Percentiles rank a stretch among this genome's conserved stretches.
Conservation (phyloP, 2,329 filamentous ascomycete genomes). For the Lasiodiplodia sp. region DNA sequence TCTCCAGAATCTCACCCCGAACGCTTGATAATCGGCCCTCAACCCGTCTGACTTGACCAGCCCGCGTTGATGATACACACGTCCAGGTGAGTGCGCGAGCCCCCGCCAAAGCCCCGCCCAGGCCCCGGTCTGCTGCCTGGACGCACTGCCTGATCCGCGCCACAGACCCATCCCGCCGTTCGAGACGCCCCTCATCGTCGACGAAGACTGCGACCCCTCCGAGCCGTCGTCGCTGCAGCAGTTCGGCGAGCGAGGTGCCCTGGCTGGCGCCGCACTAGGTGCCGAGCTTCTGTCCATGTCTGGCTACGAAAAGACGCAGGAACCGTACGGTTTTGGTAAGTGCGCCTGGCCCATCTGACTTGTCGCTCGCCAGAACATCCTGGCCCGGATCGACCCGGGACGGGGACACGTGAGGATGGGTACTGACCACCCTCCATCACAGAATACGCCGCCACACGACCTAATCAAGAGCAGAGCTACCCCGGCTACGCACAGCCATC, state of each 20-base stretch:
- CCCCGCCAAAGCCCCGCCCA: neutral
- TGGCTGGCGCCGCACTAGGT: slow-evolving; percentile 50
- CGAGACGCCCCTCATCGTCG: slow-evolving; percentile 40
- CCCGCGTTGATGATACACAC: slow-evolving; percentile 30
- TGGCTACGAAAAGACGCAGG: slow-evolving; percentile 78
- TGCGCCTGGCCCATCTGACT: slow-evolving; percentile 53
- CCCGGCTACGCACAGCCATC: slow-evolving; percentile 57
- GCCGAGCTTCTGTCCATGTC: slow-evolving; percentile 74
- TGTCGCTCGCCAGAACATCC: slow-evolving; percentile 35
- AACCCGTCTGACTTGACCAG: slow-evolving; percentile 28
- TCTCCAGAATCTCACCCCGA: slow-evolving; percentile 20
- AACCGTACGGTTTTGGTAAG: slow-evolving; percentile 83
- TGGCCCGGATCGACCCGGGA: slow-evolving; percentile 45
- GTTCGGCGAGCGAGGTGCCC: slow-evolving; percentile 57
- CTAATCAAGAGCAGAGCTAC: slow-evolving; percentile 64
- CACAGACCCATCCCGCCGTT: slow-evolving; percentile 38
- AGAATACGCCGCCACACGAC: slow-evolving; percentile 68
- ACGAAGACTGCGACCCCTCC: slow-evolving; percentile 37
- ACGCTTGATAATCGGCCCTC: slow-evolving; percentile 29
- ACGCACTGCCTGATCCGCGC: slow-evolving; percentile 1
- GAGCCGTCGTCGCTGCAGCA: slow-evolving; percentile 40
- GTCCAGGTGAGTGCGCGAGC: slow-evolving; percentile 18
- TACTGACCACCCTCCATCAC: slow-evolving; percentile 54
- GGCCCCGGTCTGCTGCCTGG: slow-evolving; percentile 2
- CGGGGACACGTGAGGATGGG: slow-evolving; percentile 46